Evolutionary conservation across 2,329 filamentous ascomycete genomes (phyloP), one percentile per base, ranked within the genome.

Genomic region (Scedosporium boydii): DNA sequence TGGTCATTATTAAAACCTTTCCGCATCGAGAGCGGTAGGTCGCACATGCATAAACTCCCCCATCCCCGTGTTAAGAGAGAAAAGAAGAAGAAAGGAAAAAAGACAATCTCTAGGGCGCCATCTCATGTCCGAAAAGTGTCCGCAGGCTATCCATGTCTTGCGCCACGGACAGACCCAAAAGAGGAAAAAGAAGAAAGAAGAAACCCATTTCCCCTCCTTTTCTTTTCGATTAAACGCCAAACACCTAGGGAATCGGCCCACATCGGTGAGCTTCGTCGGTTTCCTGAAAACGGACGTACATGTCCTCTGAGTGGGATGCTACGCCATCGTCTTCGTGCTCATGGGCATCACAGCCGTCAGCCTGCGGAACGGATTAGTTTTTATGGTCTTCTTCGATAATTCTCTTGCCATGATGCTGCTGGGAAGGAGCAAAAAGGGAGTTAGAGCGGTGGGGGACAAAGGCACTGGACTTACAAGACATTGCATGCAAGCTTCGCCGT

Each of bases 401-500:
- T 12, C 34, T 14, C 34, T 38, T 12, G 34, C 4, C 7, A 48
- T 48, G 16, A n/a, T 7, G 44, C 44, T 48, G n/a, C 18, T 48
- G 14, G 16, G 3, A 7, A 16, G 18, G 56, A 21, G 12, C 12
- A 27, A 21, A 21, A 27, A 26, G 51, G 21, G 55, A 58, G 27
- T 16, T 27, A 10, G 14, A 29, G 55, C 9, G 12, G 18, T 21
- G 57, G 41, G 16, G 29, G 10, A 4, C 51, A 21, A 56, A 18
- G 14, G 16, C 9, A 34, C 9, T 55, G 44, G 42, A 72, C 79
- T 72, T 72, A 82, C 80, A 65, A 80, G 72, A 69, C 81, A 83
- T 65, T 71, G 73, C 61, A 79, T 73, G 69, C 81, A 83, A 10
- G 79, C 73, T 42, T 77, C 73, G 61, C 80, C 77, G 61, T 81